Base-by-base conservation (phyloP, 1,139 yeast genomes). In the Ogataea hybrid region DNA sequence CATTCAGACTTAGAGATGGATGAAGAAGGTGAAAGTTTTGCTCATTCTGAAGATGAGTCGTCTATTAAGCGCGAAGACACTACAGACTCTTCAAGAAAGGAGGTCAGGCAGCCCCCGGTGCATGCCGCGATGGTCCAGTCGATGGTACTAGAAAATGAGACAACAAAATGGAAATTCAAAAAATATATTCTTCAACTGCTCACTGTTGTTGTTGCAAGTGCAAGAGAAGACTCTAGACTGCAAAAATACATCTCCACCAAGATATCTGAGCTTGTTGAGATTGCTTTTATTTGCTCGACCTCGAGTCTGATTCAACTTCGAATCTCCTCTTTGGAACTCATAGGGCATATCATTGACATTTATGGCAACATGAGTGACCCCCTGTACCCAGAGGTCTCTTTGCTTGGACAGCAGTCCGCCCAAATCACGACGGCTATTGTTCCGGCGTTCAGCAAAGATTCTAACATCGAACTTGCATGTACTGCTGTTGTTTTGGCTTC, bases 381-480 rank as follows among this genome's bases (percentile, higher is more conserved):
- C 0, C 75, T 84, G 34, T 84, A 82, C 53, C 82, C 86, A 0
- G 81, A 81, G 2, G 77, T 77, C 9, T 79, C 94, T 0, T 71
- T 89, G 10, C 68, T 92, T 44, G 96, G 87, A 53, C 97, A 89
- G 62, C 95, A 86, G 56, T 97, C 92, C 57, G 97, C 97, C 0
- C 97, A 89, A 55, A 85, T 92, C 14, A 84, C 88, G 10, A 83
- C 96, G 49, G 95, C 97, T 0, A 71, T 92, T 46, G 77, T 89
- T 37, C 96, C 97, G 0, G 88, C 95, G n/a, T 92, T 92, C 64
- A 75, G 76, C 32, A 69, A 75, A 3, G 89, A 82, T 21, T 82
- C 89, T 42, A 82, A 84, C 20, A 78, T 94, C 1, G 76, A 76
- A 35, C 76, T 88, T 0, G 89, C 94, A 4, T 79, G 86, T 15